Base-by-base conservation (phyloP, 257 asterid genomes). In the Solanum medicagineum region DNA sequence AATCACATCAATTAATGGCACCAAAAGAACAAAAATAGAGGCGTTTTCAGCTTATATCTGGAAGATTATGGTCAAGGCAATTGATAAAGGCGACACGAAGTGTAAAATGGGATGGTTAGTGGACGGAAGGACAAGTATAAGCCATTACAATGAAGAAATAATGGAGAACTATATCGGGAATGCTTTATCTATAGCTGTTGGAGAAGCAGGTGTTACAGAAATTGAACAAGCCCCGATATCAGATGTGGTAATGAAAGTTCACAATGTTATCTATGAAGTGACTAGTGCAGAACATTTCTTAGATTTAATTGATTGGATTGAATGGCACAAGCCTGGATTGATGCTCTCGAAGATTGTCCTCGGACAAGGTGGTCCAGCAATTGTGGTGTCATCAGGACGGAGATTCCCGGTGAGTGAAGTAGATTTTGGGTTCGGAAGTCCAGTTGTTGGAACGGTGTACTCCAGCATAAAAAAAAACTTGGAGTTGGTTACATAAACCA, bases 401-500 rank as follows among this genome's bases (percentile, higher is more conserved):
- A 85, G 90, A 85, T 93, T 93, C 81, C 95, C 93, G 1, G 93
- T 92, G 80, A 88, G 85, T 26, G 92, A 91, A 88, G 36, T 92
- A n/a, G 93, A 93, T 77, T 90, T 93, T 55, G 97, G 94, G 10
- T 93, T 92, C 15, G 97, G 95, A 22, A 84, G 85, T 84, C 95
- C 95, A 19, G 89, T 92, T 74, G 86, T 92, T 2, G 93, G 93
- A 54, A 93, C 94, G 14, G 91, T 85, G 0, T 90, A 90, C 63
- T 89, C 94, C 14, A 91, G 94, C 26, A 87, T 91, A 68, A 90
- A 92, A 90, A 92, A 74, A 91, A 87, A 20, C 62, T 93, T 47
- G 97, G 95, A 87, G 95, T 92, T 69, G 94, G 95, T 32, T 92
- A 93, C 45, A 87, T 93, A 11, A 93, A 92, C 82, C 97, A 93